Evolutionary conservation across 176 grass and related monocot species (phyloP).

Genomic region (Luzula sylvatica): DNA sequence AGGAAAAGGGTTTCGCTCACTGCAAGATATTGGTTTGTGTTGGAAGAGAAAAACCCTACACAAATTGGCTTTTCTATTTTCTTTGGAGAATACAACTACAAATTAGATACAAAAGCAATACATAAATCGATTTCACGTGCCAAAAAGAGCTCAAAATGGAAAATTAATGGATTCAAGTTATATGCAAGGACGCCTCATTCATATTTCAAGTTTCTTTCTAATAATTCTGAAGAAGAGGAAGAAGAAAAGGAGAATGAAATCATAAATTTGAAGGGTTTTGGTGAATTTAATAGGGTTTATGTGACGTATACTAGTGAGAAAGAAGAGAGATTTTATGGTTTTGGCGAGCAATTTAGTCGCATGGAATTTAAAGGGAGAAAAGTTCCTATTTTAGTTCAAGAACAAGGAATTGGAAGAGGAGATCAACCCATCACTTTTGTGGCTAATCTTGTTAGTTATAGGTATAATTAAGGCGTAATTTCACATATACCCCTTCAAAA

Average conservation of each 20-base stretch:
- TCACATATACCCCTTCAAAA: neutral
- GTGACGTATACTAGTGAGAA: constrained; percentile 49
- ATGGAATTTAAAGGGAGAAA: constrained; percentile 84
- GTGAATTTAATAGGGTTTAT: constrained; percentile 65
- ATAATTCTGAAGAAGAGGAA: neutral
- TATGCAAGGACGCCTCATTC: neutral
- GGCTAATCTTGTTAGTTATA: constrained; percentile 82
- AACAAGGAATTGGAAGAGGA: constrained; percentile 93
- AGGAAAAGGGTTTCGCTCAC: constrained; percentile 23
- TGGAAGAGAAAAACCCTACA: constrained; percentile 53
- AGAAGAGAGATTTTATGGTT: constrained; percentile 74
- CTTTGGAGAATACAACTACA: constrained; percentile 51
- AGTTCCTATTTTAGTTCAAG: constrained; percentile 79
- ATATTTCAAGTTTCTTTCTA: constrained; percentile 1
- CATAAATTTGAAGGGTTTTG: constrained; percentile 3
- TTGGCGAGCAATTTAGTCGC: constrained; percentile 88
- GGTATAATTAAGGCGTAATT: constrained; percentile 24
- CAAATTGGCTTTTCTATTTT: constrained; percentile 59
- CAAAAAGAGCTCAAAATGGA: constrained; percentile 14
- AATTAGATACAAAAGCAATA: constrained; percentile 7
- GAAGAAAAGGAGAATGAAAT: constrained; percentile 18
- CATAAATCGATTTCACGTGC: neutral
- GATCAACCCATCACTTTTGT: constrained; percentile 94
- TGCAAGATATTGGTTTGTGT: constrained; percentile 53
- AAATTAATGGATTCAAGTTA: neutral